phyloP scores from a whole-genome alignment of 1,284 basidiomycete genomes.

The Golubevia sp. region DNA sequence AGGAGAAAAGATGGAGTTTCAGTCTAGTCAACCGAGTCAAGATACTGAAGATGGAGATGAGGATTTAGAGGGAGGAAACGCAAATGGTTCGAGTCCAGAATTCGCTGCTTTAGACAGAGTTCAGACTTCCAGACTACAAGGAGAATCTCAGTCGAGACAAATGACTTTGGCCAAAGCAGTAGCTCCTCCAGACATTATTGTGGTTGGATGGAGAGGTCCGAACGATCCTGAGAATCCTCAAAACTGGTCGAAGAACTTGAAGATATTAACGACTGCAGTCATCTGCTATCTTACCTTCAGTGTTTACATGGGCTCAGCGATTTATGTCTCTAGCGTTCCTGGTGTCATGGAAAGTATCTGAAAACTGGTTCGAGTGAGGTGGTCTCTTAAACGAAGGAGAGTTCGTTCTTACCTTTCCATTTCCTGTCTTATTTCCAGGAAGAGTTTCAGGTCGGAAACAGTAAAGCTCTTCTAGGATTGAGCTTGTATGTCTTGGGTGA shows the following conservation, averaged over 20 bases:
- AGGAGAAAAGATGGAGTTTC: too few relatives aligned
- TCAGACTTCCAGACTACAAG: too few relatives aligned
- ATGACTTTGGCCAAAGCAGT: background rate
- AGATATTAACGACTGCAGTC: conserved; percentile 43
- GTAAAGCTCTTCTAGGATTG: conserved; percentile 26
- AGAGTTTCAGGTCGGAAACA: conserved; percentile 22
- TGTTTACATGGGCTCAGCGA: conserved; percentile 58
- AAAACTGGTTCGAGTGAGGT: too few relatives aligned
- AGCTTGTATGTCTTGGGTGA: conserved; percentile 9
- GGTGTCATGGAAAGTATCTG: conserved; percentile 21
- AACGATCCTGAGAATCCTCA: conserved; percentile 59
- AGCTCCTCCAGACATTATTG: conserved; percentile 22
- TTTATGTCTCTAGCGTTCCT: conserved; percentile 39
- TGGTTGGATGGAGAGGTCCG: conserved; percentile 54
- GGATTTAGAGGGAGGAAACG: too few relatives aligned
- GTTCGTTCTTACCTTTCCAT: too few relatives aligned
- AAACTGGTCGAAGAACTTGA: conserved; percentile 55
- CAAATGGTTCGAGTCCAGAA: too few relatives aligned
- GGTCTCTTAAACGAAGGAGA: too few relatives aligned
- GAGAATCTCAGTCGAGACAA: too few relatives aligned
- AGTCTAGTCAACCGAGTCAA: too few relatives aligned
- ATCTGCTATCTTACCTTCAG: conserved; percentile 58
- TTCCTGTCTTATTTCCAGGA: too few relatives aligned
- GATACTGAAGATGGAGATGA: too few relatives aligned
- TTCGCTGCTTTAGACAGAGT: too few relatives aligned